Percentiles rank a stretch among this genome's conserved stretches.
phyloP scores from a whole-genome alignment of 1,284 basidiomycete species.

The Marasmius oreades region DNA sequence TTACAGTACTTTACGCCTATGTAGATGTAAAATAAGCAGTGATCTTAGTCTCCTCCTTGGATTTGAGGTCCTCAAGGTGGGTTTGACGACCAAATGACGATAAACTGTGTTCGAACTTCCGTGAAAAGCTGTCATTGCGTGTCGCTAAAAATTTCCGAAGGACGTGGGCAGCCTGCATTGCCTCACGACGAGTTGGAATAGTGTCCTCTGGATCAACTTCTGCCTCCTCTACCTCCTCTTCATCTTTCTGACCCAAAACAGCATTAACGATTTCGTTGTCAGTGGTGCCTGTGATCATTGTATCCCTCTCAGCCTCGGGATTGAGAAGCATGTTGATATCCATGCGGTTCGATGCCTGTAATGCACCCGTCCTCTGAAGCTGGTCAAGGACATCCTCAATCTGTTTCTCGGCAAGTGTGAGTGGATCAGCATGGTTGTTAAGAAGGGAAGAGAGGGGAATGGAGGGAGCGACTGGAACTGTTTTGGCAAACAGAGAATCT shows the following conservation, averaged over 20 bases:
- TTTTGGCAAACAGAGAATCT: background rate
- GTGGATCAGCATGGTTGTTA: background rate
- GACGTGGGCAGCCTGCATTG: background rate
- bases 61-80: background rate
- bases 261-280: background rate
- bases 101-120: background rate
- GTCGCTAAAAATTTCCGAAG: background rate
- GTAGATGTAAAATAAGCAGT: background rate
- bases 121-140: background rate
- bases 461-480: background rate
- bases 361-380: background rate
- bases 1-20: background rate
- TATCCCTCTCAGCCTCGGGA: background rate
- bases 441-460: background rate
- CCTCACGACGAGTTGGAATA: background rate
- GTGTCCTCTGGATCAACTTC: background rate
- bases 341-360: background rate
- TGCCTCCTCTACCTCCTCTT: background rate
- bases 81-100: background rate
- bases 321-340: background rate
- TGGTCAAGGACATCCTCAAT: background rate
- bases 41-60: background rate
- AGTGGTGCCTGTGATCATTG: background rate
- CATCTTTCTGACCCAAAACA: background rate
- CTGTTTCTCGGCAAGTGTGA: background rate